Base-by-base conservation (phyloP, 73 alveolate species). In the Paraurostyla sp. region DNA sequence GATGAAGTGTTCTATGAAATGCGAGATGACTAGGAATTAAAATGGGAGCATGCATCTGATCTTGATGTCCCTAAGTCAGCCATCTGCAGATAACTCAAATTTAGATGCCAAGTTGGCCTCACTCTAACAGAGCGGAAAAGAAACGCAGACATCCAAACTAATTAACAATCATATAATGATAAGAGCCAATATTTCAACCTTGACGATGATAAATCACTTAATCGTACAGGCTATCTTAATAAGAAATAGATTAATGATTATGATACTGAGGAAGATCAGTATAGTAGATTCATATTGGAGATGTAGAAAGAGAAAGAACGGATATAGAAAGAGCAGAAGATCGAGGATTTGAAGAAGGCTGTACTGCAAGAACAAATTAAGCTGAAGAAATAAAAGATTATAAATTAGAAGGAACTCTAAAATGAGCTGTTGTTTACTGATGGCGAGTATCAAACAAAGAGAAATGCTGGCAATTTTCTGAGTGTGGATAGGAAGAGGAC, bases 1-100 rank as follows among this genome's bases (percentile, higher is more conserved):
- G 87, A 73, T 50, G 87, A 73, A 23, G 73, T 73, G 20, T 73
- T 73, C 56, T 73, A 73, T 50, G 87, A 73, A 38, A 73, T 73
- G 87, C 35, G 87, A 6, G 87, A 73, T 73, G 87, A 73, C 46
- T 68, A 73, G 38, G 87, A 73, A 25, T 50, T 73, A 2, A 73
- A 73, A 30, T 73, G 68, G 68, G 87, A 73, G 27, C 15, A 40
- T 30, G 46, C 41, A 48, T 43, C 7, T 50, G 52, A 73, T 25
- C 7, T 73, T 23, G 68, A 73, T 22, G 52, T 73, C 30, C 30
- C 45, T 7, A 73, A 73, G 32, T 30, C 65, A 18, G 87, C 87
- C 13, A 73, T 73, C 46, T 48, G 73, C 27, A 40, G 41, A 11
- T 3, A 73, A 73, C n/a, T 73, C 7, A 27, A 45, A 11, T 73